A percentile compares a stretch with the other conserved stretches of the same genome.
phyloP scores from a whole-genome alignment of 1,284 basidiomycete species.

The Irpex sp. region DNA sequence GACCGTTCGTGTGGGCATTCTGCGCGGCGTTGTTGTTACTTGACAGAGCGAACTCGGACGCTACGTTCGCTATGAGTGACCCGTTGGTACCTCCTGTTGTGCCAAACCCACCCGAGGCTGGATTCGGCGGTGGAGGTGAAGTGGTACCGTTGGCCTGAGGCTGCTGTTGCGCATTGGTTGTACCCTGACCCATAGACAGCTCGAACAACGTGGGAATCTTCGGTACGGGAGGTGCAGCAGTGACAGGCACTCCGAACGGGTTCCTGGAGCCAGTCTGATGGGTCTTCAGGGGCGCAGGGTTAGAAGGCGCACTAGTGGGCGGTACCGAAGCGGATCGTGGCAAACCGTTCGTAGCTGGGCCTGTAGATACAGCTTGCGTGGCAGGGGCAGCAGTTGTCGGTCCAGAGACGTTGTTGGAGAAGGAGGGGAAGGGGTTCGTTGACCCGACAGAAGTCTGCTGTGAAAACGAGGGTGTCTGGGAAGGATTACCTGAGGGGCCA shows the following conservation, averaged over 20 bases:
- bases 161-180: constrained; percentile 21
- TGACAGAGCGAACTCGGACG: constrained; percentile 59
- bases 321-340: constrained; percentile 67
- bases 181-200: constrained; percentile 48
- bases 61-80: constrained; percentile 58
- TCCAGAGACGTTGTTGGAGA: constrained; percentile 11
- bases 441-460: constrained; percentile 3
- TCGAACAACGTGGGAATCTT: constrained; percentile 81
- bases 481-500: constrained; percentile 7
- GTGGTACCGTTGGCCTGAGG: constrained; percentile 22
- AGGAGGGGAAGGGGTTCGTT: constrained; percentile 18
- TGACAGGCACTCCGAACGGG: constrained; percentile 81
- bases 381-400: background rate
- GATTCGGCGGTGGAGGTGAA: background rate
- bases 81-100: constrained; percentile 29
- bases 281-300: constrained; percentile 62
- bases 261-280: constrained; percentile 94
- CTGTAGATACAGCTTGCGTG: background rate
- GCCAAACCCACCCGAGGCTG: background rate
- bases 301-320: constrained; percentile 37
- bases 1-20: constrained; percentile 12
- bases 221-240: constrained; percentile 64
- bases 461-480: constrained; percentile 14
- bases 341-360: constrained; percentile 25
- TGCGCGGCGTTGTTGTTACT: constrained; percentile 27